Base-by-base conservation (phyloP, 2,329 filamentous ascomycete species). In the Clarireedia hainanense region DNA sequence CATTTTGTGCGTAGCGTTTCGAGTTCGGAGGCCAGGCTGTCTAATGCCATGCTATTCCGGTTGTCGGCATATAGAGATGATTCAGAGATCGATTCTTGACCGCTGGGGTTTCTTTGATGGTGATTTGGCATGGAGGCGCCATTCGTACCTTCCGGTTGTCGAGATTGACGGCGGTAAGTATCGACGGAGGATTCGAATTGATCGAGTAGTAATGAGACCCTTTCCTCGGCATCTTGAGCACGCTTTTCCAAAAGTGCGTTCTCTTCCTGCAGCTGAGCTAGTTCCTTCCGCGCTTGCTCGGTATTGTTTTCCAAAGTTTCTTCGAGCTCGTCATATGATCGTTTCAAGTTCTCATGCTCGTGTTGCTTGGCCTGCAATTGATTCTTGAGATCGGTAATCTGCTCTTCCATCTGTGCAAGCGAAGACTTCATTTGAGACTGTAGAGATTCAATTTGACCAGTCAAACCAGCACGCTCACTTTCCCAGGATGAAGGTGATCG, bases 141-240 rank as follows among this genome's bases (percentile, higher is more conserved):
- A 51, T 75, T 73, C 56, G 75, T 47, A 75, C 80, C 47, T 72
- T 79, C 66, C 77, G 76, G 70, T 75, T 81, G 58, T 40, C 85
- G 79, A 64, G 81, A 85, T 57, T 81, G 90, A 42, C 94, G 88
- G 55, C 94, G 88, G 72, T 97, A 97, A 69, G 89, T 95, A 72
- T 94, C 91, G 15, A 99, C 94, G 4, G 90, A 95, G 42, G 85
- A 84, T 71, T 95, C 92, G 39, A 99, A 91, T 68, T 97, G 92
- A 70, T 97, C 91, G 12, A 99, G 83, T 50, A 99, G 83, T 66
- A 96, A 81, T 34, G 89, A 89, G 23, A 99, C 94, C 67, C 95
- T 95, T 62, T 89, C 85, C 74, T 99, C 94, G 1, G 94, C 94
- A 69, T 96, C 92, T 51, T 83, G 78, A 5, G 91, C 92, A 45